Base-by-base conservation (phyloP, 768 basidiomycete species). In the Tylopilus subfusipes region DNA sequence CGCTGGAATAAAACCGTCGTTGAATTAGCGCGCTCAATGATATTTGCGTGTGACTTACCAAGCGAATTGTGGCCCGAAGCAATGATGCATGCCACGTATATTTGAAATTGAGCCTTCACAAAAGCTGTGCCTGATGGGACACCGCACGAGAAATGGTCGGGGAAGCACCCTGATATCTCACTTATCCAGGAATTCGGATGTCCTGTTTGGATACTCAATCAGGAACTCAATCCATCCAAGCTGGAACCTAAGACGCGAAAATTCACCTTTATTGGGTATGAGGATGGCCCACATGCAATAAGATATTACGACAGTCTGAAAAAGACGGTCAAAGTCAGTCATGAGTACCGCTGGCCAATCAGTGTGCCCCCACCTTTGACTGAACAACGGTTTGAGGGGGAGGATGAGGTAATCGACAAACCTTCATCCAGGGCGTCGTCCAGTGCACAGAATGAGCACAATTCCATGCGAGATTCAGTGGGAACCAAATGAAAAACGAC, bases 1-100 rank as follows among this genome's bases (percentile, higher is more conserved):
- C 45, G 66, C 0, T 65, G 67, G n/a, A 77, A 77, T 47, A 30
- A 61, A 4, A 76, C 70, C 0, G 33, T 73, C 0, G 22, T 73
- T 0, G 67, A 75, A 42, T 39, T 74, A 2, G 64, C 57, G 2
- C 27, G 59, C 0, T 19, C 38, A 1, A 38, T 19, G 38, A 10
- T 38, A 9, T 10, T 38, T n/a, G 38, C 38, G 7, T 11, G n/a
- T 8, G n/a, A 19, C 18, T 19, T 38, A 19, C 38, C n/a, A 0
- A 19, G 8, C 9, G 38, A 38, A 13, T 7, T 38, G n/a, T 38
- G 38, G n/a, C 38, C 38, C 5, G 38, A 19, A 10, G n/a, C n/a
- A 1, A 19, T 38, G 27, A 29, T 4, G 4, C 30, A 30, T 11
- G 10, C 10, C 10, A 30, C 30, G 7, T 38, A 19, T 2, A 38